Conservation (phyloP, 2,329 filamentous ascomycete species). For the Huntiella abstrusa region DNA sequence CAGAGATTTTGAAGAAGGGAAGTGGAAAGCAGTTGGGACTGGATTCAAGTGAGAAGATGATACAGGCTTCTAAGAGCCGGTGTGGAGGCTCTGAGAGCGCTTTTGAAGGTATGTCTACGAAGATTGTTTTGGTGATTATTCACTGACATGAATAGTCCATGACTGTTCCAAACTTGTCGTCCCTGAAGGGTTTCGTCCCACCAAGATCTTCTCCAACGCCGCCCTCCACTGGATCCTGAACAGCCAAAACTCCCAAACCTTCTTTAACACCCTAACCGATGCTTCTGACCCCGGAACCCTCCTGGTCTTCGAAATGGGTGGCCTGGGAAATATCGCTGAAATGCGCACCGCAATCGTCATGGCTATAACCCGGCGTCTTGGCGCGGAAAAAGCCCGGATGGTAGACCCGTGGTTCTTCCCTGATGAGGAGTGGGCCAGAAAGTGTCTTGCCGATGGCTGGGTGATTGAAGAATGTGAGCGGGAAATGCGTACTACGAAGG, state of each 20-base stretch:
- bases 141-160: background rate
- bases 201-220: constrained; percentile 47
- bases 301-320: constrained; percentile 55
- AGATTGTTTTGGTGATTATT: background rate
- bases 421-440: constrained; percentile 37
- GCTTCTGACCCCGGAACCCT: constrained; percentile 28
- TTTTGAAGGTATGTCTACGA: constrained; percentile 23
- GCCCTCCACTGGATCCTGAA: constrained; percentile 43
- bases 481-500: constrained; percentile 45
- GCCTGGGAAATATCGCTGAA: constrained; percentile 48
- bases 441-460: constrained; percentile 24
- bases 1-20: constrained; percentile 26
- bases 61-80: constrained; percentile 28
- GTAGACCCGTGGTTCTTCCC: constrained; percentile 56
- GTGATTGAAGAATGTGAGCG: constrained; percentile 34
- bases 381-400: constrained; percentile 27
- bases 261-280: constrained; percentile 21
- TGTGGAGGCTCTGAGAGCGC: constrained; percentile 22
- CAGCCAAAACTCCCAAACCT: background rate
- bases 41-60: constrained; percentile 41
- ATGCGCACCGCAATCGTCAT: constrained; percentile 38
- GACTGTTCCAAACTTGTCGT: constrained; percentile 4
- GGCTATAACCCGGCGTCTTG: constrained; percentile 31
- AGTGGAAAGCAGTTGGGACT: constrained; percentile 33
- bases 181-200: constrained; percentile 18